Evolutionary conservation across 129 eudicot species (phyloP).

Genomic region (Tanacetum coccineum): DNA sequence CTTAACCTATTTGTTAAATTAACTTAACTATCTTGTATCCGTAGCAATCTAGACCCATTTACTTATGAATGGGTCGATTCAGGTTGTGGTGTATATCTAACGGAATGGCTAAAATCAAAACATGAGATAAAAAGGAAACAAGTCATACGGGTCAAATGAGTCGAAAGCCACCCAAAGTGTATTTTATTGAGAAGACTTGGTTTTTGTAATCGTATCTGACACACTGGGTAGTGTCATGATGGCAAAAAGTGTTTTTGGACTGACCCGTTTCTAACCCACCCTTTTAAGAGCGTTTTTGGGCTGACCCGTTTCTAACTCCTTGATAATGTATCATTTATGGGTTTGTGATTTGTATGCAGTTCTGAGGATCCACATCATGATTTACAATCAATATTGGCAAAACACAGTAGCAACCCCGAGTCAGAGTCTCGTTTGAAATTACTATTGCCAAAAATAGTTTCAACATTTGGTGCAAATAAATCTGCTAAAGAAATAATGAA

Average conservation of each 20-base stretch:
- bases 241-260: too few species aligned
- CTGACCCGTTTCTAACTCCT: too few species aligned
- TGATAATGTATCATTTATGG: slow-evolving; percentile 14
- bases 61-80: too few species aligned
- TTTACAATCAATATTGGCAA: slow-evolving; percentile 43
- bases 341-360: slow-evolving; percentile 38
- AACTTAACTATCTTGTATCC: slow-evolving; percentile 2
- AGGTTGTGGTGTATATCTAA: too few species aligned
- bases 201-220: background rate
- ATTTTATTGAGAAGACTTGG: background rate
- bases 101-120: too few species aligned
- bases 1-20: background rate
- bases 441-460: slow-evolving; percentile 69
- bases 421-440: slow-evolving; percentile 70
- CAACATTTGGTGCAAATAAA: slow-evolving; percentile 66
- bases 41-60: background rate
- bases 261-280: too few species aligned
- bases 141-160: background rate
- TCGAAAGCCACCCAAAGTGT: background rate
- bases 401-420: slow-evolving; percentile 62
- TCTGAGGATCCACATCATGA: slow-evolving; percentile 86
- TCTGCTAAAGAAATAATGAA: slow-evolving; percentile 59
- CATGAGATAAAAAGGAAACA: background rate
- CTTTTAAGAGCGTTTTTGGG: too few species aligned
- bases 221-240: too few species aligned